Base-by-base conservation (phyloP, 805 yeast genomes). In the Kodamaea hsintzibuensis region DNA sequence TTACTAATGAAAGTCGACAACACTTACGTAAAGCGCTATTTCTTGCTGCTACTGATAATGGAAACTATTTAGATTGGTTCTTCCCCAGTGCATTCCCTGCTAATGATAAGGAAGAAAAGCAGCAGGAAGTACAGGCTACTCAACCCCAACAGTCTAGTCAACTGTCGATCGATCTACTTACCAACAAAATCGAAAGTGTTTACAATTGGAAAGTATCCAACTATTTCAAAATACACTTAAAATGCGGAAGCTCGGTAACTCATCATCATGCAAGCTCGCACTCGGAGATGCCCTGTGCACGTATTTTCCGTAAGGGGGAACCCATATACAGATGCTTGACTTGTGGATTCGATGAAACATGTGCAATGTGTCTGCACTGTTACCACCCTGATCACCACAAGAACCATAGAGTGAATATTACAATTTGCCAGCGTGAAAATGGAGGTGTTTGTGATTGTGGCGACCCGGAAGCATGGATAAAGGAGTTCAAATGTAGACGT, bases 401-500 rank as follows among this genome's bases (percentile, higher is more conserved):
- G 37, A 93, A 84, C 45, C 98, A 92, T 67, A 81, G 83, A 47
- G 85, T 88, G 7, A 82, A 85, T 53, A 80, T 84, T 14, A 76
- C 82, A 40, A 82, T 88, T 6, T 81, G 86, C 54, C 82, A 82
- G 43, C 75, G 89, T 50, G 88, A 83, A 56, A 87, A 82, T 54
- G 89, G 92, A 39, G 95, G 95, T 0, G 88, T 86, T 16, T 88
- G 96, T 66, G 97, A 90, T 63, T 90, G 97, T 67, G 96, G 97
- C 3, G 96, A 91, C 62, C 82, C 84, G 0, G 96, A 89, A 63
- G 96, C 96, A 0, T 91, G 96, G 91, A 79, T 74, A 3, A 68
- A 67, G 13, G 69, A 76, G 1, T 72, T 83, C 43, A 62, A 72
- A 12, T 90, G 96, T 65, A 46, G 35, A 74, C 75, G 33, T 13